A percentile compares a stretch with the other conserved stretches of the same genome.
These are phyloP conservation scores for Capsella bursapastoris DNA, from an alignment of 345 rosid species.

Conservation along the genomic window DNA sequence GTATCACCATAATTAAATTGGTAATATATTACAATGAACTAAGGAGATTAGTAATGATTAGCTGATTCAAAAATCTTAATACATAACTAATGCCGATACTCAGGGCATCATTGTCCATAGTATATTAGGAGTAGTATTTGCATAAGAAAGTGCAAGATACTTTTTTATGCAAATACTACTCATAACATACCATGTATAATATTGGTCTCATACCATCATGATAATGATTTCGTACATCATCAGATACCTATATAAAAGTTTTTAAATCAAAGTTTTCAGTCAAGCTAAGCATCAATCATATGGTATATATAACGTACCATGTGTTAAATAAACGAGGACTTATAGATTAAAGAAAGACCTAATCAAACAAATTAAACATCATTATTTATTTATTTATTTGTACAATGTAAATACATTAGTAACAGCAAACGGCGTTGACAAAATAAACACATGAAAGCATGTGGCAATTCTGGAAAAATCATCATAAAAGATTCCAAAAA, in stretches of 20 bases:
- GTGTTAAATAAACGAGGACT: neutral
- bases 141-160: no score
- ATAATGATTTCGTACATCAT: constrained; percentile 2
- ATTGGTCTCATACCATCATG: neutral
- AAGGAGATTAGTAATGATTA: neutral
- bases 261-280: neutral
- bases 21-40: neutral
- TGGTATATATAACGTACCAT: neutral
- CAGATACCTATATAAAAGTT: neutral
- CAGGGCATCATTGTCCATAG: no score
- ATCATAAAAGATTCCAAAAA: neutral
- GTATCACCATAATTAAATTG: neutral
- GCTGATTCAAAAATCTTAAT: neutral
- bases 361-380: neutral
- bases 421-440: neutral
- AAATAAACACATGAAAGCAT: neutral
- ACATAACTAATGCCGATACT: neutral
- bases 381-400: neutral
- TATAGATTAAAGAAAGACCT: neutral
- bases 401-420: constrained; percentile 19
- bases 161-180: no score
- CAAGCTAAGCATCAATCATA: neutral
- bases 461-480: neutral
- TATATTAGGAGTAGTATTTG: no score
- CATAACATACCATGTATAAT: no score